Evolutionary conservation across 2,329 filamentous ascomycete genomes (phyloP).

Genomic region (Hansfordia pulvinata): DNA sequence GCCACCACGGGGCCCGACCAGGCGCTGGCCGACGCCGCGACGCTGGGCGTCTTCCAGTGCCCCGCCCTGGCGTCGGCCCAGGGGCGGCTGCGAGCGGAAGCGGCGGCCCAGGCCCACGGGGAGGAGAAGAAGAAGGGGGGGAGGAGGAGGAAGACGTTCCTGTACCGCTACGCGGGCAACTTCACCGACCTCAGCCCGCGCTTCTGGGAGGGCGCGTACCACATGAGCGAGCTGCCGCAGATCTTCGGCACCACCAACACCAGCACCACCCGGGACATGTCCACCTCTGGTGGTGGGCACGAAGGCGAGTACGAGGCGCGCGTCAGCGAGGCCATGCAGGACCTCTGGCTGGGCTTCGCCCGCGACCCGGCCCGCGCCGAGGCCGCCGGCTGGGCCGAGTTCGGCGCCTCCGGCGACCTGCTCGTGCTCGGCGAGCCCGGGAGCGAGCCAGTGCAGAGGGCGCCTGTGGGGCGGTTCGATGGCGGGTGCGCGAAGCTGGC

Average conservation of each 20-base stretch:
- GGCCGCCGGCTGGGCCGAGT: neutral
- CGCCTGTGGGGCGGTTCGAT: too few relatives aligned
- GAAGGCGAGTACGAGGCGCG: neutral
- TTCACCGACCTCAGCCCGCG: slow-evolving; percentile 23
- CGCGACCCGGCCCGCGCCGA: neutral
- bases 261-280: neutral
- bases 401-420: too few relatives aligned
- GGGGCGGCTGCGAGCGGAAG: too few relatives aligned
- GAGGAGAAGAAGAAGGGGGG: too few relatives aligned
- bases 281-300: neutral
- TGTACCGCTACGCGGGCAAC: slow-evolving; percentile 26
- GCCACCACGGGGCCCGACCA: neutral
- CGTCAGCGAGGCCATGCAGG: neutral
- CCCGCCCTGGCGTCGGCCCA: neutral
- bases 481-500: too few relatives aligned
- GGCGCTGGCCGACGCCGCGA: slow-evolving; percentile 1
- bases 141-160: slow-evolving; percentile 19
- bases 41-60: neutral
- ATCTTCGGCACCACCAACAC: neutral
- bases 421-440: too few relatives aligned
- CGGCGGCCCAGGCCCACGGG: too few relatives aligned
- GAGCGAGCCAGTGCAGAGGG: too few relatives aligned
- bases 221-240: neutral
- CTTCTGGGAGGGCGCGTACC: slow-evolving; percentile 20
- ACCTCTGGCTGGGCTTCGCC: neutral